Base-by-base conservation (phyloP, 208 protist species). In the Acanthamoeba polyphaga region DNA sequence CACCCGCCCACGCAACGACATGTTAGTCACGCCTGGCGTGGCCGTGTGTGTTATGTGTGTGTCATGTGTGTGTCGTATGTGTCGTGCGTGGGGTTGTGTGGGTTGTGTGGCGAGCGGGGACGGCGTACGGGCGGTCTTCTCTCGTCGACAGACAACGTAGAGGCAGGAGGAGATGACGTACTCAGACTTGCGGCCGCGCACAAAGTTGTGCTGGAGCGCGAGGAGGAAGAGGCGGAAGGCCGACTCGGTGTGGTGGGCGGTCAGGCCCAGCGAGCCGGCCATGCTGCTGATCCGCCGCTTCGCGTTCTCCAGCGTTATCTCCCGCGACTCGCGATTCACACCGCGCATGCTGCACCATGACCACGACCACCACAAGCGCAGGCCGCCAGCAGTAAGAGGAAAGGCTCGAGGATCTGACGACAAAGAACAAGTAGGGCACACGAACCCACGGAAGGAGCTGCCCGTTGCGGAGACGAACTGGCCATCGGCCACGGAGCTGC, bases 101-200 rank as follows among this genome's bases (percentile, higher is more conserved):
- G 10, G 27, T 89, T n/a, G 68, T 53, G 17, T 6, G 10, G 7
- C 22, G n/a, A 85, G 53, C 22, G 49, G 38, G 2, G 13, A 17
- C 19, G n/a, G 19, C 70, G 34, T 85, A 94, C 91, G 93, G 6
- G 95, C 93, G 2, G 96, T 98, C 82, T 95, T 96, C 64, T 98
- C 95, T n/a, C 96, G 90, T 24, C 97, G 93, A 93, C 98, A 99
- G 13, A 98, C 96, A 49, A 98, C 95, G 93, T 99, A 99, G 13
- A 99, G 82, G 95, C 98, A 98, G 12, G 97, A 95, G n/a, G 98
- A 98, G 43, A 96, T 95, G 27, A 98, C 98, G 38, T 96, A 55
- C 34, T 96, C 78, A 38, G 96, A 94, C 24, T 58, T 80, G 8
- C 91, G 49, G 15, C 91, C 91, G 19, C 72, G 27, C n/a, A 96